Percentiles rank a stretch among this genome's conserved stretches.
Conservation (phyloP, 169 alveolate genomes). For the Plasmodium chabaudi region DNA sequence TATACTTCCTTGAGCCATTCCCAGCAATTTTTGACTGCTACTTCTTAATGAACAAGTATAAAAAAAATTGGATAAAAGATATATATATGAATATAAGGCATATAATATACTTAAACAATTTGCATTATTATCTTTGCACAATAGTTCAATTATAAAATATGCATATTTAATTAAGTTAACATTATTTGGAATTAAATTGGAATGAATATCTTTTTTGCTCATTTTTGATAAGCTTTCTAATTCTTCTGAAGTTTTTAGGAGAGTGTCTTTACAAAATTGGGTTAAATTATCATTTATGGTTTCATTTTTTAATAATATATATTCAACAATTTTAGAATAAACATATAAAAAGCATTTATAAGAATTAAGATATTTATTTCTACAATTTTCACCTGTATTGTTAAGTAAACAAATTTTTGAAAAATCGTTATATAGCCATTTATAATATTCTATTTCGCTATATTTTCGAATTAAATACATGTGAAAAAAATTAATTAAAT, state of each 20-base stretch:
- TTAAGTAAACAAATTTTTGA: constrained; percentile 9
- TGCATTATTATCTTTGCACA: constrained; percentile 12
- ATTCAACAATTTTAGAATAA: constrained; percentile 12
- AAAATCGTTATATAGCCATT: constrained; percentile 32
- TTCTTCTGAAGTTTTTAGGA: constrained; percentile 7
- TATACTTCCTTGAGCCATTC: no score
- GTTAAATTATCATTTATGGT: neutral
- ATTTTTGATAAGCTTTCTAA: neutral
- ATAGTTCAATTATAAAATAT: constrained; percentile 26
- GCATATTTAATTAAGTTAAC: constrained; percentile 29
- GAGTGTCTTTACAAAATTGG: constrained; percentile 8
- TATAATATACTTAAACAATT: constrained; percentile 22
- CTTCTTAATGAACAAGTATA: constrained; percentile 5
- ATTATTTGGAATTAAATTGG: neutral
- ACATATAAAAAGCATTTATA: constrained; percentile 9
- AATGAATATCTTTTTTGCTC: neutral
- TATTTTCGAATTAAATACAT: constrained; percentile 49
- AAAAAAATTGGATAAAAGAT: constrained; percentile 28
- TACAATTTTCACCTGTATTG: constrained; percentile 1
- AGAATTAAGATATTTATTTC: neutral
- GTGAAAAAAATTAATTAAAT: constrained; percentile 20
- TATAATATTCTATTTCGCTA: constrained; percentile 24
- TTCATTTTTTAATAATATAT: constrained; percentile 23
- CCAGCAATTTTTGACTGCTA: constrained; percentile 11
- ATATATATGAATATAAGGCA: constrained; percentile 36